phyloP scores from a whole-genome alignment of 768 basidiomycete genomes.

The Mycena crocata region DNA sequence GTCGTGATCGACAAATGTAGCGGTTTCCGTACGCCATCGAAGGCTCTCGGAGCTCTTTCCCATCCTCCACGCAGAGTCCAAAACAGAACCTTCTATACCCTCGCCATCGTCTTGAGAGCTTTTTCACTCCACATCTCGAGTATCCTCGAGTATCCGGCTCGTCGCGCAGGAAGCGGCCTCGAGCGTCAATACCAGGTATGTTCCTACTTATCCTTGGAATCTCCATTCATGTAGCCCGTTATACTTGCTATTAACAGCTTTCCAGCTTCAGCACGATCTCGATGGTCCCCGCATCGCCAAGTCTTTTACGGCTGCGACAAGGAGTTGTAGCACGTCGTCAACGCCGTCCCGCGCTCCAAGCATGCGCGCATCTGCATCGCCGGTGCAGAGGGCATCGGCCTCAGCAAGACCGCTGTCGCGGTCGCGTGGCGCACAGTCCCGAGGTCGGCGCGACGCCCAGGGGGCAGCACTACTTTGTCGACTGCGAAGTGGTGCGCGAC shows the following conservation, averaged over 20 bases:
- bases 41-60: no score
- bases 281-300: conserved; percentile 23
- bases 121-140: no score
- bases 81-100: no score
- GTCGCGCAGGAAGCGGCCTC: no score
- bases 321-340: conserved; percentile 22
- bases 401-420: conserved; percentile 25
- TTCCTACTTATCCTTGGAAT: no score
- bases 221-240: not conserved
- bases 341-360: conserved; percentile 7
- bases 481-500: conserved; percentile 9
- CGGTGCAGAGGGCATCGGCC: conserved; percentile 22
- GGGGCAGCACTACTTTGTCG: conserved; percentile 14
- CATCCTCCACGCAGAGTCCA: no score
- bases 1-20: no score
- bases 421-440: conserved; percentile 18
- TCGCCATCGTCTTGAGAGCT: no score
- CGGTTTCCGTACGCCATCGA: no score
- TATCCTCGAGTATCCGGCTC: no score
- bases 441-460: conserved; percentile 3
- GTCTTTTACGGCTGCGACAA: conserved; percentile 26
- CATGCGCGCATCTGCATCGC: conserved; percentile 18
- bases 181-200: no score
- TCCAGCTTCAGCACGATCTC: conserved; percentile 9
- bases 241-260: not conserved